phyloP scores from a whole-genome alignment of 805 yeast species.

The Wickerhamomyces rabaulensis region DNA sequence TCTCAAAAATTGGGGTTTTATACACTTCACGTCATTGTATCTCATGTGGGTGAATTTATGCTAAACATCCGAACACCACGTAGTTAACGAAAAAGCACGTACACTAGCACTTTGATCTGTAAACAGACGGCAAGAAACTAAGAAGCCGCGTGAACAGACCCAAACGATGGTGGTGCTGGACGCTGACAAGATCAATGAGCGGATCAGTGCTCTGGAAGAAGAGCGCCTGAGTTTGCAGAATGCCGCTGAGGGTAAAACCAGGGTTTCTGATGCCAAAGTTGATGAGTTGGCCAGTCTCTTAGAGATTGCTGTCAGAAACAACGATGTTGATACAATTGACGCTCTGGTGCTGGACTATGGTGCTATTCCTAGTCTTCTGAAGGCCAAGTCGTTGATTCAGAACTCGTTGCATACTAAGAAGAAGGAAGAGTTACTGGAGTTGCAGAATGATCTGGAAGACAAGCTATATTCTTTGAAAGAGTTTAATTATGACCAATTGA shows the following conservation, averaged over 20 bases:
- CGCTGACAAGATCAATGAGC: conserved; percentile 22
- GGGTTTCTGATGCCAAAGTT: conserved; percentile 8
- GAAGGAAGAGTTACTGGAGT: not conserved
- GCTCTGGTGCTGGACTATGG: conserved; percentile 20
- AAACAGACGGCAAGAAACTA: too few relatives aligned
- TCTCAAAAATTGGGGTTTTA: not conserved
- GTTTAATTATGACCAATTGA: conserved; percentile 11
- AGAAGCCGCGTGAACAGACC: not conserved
- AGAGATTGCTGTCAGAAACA: conserved; percentile 10
- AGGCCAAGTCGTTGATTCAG: conserved; percentile 11
- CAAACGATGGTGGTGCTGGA: conserved; percentile 15
- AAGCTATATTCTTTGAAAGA: conserved; percentile 5
- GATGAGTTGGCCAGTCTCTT: conserved; percentile 13
- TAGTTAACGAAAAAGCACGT: not conserved
- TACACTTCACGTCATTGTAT: not conserved
- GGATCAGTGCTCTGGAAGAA: conserved; percentile 21
- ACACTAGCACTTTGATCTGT: too few relatives aligned
- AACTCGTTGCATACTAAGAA: conserved; percentile 2
- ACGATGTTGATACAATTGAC: conserved; percentile 15
- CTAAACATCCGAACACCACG: not conserved
- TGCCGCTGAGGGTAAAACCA: not conserved
- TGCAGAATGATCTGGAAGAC: conserved; percentile 6
- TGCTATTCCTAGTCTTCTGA: conserved; percentile 11
- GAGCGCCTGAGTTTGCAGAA: conserved; percentile 11
- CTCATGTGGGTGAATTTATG: not conserved